phyloP scores from a whole-genome alignment of 768 basidiomycete species.

The Floccularia luteovirens region DNA sequence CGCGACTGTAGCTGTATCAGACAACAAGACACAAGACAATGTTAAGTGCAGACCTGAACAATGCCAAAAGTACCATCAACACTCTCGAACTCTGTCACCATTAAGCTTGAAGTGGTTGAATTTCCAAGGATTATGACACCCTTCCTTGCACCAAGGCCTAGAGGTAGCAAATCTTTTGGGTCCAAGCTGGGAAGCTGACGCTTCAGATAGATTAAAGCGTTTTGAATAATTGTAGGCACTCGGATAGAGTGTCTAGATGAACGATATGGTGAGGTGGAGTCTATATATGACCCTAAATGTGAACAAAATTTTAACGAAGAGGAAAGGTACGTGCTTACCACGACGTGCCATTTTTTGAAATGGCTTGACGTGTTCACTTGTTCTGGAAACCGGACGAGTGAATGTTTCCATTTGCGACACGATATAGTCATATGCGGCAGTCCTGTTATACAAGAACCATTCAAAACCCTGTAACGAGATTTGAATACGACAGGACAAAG shows the following conservation, averaged over 20 bases:
- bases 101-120: constrained; percentile 71
- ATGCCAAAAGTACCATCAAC: constrained; percentile 77
- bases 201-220: constrained; percentile 42
- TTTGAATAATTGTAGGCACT: constrained; percentile 29
- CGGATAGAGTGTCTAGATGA: constrained; percentile 20
- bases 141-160: constrained; percentile 72
- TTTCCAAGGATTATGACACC: constrained; percentile 85
- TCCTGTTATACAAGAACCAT: constrained; percentile 90
- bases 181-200: constrained; percentile 65
- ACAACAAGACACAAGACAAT: neutral
- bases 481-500: constrained; percentile 73
- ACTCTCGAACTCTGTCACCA: constrained; percentile 76
- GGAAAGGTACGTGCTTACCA: neutral
- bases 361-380: constrained; percentile 34
- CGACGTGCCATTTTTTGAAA: neutral
- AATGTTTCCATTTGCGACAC: constrained; percentile 59
- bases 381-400: constrained; percentile 26
- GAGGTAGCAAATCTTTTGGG: constrained; percentile 78
- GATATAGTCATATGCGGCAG: constrained; percentile 84
- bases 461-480: constrained; percentile 80
- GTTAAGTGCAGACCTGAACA: constrained; percentile 46
- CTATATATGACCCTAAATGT: constrained; percentile 9
- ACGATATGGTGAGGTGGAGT: constrained; percentile 18
- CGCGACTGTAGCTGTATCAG: constrained; percentile 45
- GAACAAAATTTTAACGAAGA: neutral